A percentile compares a stretch with the other conserved stretches of the same genome.
These are phyloP conservation scores for Vickermania ingenoplastis DNA, from an alignment of 208 protist genomes.

Conservation along the genomic window DNA sequence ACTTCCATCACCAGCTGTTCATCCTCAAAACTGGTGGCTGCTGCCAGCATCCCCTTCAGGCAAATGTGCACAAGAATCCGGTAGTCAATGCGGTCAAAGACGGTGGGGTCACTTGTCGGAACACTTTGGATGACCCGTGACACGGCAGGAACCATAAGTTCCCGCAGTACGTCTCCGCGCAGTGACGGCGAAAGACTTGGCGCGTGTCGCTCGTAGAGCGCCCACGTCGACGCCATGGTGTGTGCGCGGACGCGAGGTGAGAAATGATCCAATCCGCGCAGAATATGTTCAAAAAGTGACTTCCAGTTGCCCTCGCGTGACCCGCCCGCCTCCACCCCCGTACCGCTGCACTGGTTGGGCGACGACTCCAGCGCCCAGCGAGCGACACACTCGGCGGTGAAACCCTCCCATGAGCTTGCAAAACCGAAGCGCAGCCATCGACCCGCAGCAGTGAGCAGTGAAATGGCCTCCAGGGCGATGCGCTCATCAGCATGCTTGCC, in stretches of 20 bases:
- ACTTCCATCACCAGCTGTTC: neutral
- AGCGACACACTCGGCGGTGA: too few relatives aligned
- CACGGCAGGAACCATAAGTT: conserved; percentile 57
- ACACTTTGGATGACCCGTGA: conserved; percentile 24
- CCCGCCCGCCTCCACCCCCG: too few relatives aligned
- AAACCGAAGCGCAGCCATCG: conserved; percentile 81
- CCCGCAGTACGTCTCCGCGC: conserved; percentile 48
- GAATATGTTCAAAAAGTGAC: too few relatives aligned
- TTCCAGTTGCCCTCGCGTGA: too few relatives aligned
- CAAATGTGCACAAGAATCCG: conserved; percentile 51
- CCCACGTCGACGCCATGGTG: conserved; percentile 52
- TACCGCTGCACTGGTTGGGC: too few relatives aligned
- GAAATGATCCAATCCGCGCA: conserved; percentile 13
- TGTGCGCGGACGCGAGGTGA: conserved; percentile 61
- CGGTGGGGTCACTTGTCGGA: neutral
- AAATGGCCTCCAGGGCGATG: conserved; percentile 29
- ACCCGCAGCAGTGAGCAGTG: conserved; percentile 63
- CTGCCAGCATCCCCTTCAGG: conserved; percentile 54
- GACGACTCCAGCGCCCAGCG: too few relatives aligned
- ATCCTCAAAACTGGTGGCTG: conserved; percentile 16
- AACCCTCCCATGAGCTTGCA: too few relatives aligned
- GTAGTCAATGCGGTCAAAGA: conserved; percentile 53
- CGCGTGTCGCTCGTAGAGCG: conserved; percentile 45
- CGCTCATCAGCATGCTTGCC: neutral
- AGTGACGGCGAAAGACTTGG: conserved; percentile 39